Evolutionary conservation across 805 yeast species (phyloP).

Genomic region (Candida endomychidarum): DNA sequence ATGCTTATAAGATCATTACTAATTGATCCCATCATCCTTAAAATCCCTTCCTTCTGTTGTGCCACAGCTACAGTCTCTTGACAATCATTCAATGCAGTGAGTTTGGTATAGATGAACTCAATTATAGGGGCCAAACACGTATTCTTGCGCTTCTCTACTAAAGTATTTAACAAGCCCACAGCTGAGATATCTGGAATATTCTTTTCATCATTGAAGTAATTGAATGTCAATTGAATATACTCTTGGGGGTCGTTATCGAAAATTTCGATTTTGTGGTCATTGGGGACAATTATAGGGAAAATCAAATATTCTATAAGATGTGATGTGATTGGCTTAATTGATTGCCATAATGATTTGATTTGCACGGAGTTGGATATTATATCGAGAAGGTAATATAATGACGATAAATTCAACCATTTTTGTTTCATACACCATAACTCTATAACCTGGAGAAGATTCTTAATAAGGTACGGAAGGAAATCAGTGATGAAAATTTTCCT

Average conservation of each 20-base stretch:
- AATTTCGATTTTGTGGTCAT: constrained; percentile 62
- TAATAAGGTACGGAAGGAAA: constrained; percentile 72
- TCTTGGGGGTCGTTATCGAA: constrained; percentile 89
- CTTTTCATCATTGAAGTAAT: constrained; percentile 46
- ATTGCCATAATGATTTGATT: constrained; percentile 58
- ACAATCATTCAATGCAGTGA: constrained; percentile 28
- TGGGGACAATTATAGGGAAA: constrained; percentile 72
- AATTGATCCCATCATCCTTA: constrained; percentile 76
- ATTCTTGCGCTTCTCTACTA: constrained; percentile 67
- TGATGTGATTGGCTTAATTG: constrained; percentile 64
- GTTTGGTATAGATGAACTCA: constrained; percentile 50
- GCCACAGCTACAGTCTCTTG: constrained; percentile 47
- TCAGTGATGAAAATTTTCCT: constrained; percentile 51
- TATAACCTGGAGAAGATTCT: constrained; percentile 61
- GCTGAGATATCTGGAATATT: constrained; percentile 76
- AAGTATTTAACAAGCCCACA: constrained; percentile 63
- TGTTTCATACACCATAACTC: constrained; percentile 68
- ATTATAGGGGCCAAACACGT: constrained; percentile 57
- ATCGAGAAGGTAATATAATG: constrained; percentile 58
- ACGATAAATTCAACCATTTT: constrained; percentile 69
- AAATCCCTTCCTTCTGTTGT: constrained; percentile 72
- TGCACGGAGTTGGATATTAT: constrained; percentile 57
- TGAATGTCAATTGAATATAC: constrained; percentile 70
- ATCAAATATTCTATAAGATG: constrained; percentile 68
- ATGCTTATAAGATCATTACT: constrained; percentile 52